Percentiles rank a stretch among this genome's conserved stretches.
phyloP scores from a whole-genome alignment of 2,329 filamentous ascomycete genomes.

The Falciphora oryzae region DNA sequence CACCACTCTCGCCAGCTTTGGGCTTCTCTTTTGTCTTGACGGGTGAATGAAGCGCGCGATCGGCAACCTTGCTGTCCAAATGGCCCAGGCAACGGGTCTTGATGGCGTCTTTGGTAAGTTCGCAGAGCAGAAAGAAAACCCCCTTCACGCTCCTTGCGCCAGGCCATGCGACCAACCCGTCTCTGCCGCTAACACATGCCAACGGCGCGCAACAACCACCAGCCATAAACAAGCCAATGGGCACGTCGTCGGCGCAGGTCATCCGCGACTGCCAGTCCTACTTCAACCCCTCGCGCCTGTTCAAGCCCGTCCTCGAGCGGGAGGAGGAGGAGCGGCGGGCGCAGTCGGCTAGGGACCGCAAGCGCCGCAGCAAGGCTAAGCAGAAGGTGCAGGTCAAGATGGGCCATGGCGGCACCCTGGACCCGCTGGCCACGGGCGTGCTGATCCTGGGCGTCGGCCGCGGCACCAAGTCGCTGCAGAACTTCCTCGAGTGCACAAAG shows the following conservation, averaged over 20 bases:
- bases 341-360: slow-evolving; percentile 53
- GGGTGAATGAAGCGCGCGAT: background rate
- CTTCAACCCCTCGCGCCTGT: slow-evolving; percentile 76
- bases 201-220: background rate
- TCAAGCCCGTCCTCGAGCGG: slow-evolving; percentile 68
- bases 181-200: slow-evolving; percentile 5
- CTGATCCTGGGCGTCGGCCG: slow-evolving; percentile 82
- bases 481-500: slow-evolving; percentile 85
- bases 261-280: slow-evolving; percentile 79
- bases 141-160: slow-evolving; percentile 51
- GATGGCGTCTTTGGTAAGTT: slow-evolving; percentile 54
- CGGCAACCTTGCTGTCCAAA: background rate
- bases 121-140: background rate
- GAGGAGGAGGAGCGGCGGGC: slow-evolving; percentile 48
- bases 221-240: slow-evolving; percentile 92
- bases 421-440: slow-evolving; percentile 89
- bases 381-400: slow-evolving; percentile 74
- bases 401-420: slow-evolving; percentile 91
- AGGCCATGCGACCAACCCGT: slow-evolving; percentile 19
- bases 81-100: slow-evolving; percentile 20
- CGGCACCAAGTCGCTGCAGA: slow-evolving; percentile 75
- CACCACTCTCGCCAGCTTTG: background rate
- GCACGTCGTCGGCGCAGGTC: slow-evolving; percentile 82
- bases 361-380: slow-evolving; percentile 51
- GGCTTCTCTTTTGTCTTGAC: background rate